Conservation (phyloP, 2,329 filamentous ascomycete species). For the Blumeriella jaapii region DNA sequence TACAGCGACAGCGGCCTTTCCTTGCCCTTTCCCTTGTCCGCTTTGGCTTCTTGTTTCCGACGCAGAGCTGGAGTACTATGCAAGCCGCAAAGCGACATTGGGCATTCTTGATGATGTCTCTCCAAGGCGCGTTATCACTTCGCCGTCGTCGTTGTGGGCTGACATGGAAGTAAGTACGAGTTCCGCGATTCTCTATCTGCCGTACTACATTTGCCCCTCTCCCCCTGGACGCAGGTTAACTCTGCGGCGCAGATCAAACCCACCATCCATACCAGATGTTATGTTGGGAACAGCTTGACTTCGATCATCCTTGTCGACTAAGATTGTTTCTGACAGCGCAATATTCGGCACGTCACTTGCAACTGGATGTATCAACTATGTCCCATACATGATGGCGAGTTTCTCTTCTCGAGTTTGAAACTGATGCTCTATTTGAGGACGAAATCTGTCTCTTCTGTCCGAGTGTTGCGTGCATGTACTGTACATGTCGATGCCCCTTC, state of each 20-base stretch:
- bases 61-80: constrained; percentile 6
- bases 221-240: neutral
- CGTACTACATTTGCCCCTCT: too few species aligned
- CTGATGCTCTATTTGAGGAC: too few species aligned
- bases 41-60: constrained; percentile 2
- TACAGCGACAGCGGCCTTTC: constrained; percentile 3
- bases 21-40: constrained; percentile 6
- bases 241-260: neutral
- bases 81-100: constrained; percentile 8
- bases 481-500: too few species aligned
- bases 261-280: neutral
- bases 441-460: too few species aligned
- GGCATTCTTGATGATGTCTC: constrained; percentile 4
- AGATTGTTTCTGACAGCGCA: too few species aligned
- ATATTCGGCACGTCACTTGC: too few species aligned
- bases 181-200: constrained; percentile 1
- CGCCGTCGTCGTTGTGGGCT: neutral
- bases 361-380: too few species aligned
- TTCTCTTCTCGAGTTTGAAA: too few species aligned
- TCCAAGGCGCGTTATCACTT: neutral
- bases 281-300: neutral
- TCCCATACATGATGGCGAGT: too few species aligned
- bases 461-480: too few species aligned
- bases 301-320: neutral
- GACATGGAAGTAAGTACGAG: neutral